Conservation (phyloP, 1,284 basidiomycete genomes). For the Papiliotrema fonsecae region DNA sequence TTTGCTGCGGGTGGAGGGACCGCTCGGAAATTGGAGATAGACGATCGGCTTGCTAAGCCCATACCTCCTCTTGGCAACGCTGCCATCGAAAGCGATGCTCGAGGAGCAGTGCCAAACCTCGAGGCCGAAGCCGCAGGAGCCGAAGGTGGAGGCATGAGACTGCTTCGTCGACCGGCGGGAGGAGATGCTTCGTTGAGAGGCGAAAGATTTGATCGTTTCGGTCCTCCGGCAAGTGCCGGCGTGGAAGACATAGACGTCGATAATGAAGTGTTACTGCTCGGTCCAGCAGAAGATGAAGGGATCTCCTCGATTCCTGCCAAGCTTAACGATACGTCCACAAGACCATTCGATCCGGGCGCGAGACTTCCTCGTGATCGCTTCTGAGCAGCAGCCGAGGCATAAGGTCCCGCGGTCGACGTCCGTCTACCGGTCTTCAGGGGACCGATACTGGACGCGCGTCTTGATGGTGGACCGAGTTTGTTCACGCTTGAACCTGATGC, state of each 20-base stretch:
- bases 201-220: no score
- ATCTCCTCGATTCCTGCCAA: neutral
- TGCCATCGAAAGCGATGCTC: conserved; percentile 1
- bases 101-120: neutral
- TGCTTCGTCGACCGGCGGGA: neutral
- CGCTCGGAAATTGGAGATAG: neutral
- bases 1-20: neutral
- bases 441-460: neutral
- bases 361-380: neutral
- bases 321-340: neutral
- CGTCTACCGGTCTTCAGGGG: neutral
- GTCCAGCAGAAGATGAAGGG: no score
- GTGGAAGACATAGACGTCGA: neutral
- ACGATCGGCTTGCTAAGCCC: neutral
- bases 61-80: neutral
- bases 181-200: no score
- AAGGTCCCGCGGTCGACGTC: neutral
- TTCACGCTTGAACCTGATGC: neutral
- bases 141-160: neutral
- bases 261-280: no score
- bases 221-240: neutral
- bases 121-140: neutral
- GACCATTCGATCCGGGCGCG: no score
- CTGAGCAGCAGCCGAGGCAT: neutral
- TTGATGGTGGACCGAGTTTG: neutral